Evolutionary conservation across 129 eudicot species (phyloP).

Genomic region (Flaveria linearis): DNA sequence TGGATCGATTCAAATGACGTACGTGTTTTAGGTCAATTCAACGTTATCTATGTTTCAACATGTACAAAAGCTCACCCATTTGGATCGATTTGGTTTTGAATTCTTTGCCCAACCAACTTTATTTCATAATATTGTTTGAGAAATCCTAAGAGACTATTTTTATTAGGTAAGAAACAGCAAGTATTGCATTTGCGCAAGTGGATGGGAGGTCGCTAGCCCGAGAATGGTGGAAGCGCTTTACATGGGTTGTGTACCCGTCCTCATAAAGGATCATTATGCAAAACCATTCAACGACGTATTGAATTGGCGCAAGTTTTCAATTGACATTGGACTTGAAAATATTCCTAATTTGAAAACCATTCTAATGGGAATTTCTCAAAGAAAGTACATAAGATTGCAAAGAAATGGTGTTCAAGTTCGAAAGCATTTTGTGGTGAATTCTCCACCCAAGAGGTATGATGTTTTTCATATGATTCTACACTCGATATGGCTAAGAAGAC

Average conservation of each 20-base stretch:
- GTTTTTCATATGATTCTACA: slow-evolving; percentile 84
- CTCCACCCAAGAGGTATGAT: slow-evolving; percentile 68
- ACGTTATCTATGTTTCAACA: too few species aligned
- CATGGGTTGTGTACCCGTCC: slow-evolving; percentile 76
- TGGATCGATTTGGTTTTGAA: too few species aligned
- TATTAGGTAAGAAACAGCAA: slow-evolving; percentile 46
- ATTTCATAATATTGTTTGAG: too few species aligned
- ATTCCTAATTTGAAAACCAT: slow-evolving; percentile 69
- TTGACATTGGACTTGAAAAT: slow-evolving; percentile 46
- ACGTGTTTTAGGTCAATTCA: not conserved
- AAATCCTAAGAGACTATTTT: not conserved
- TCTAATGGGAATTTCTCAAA: slow-evolving; percentile 40
- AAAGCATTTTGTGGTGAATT: slow-evolving; percentile 65
- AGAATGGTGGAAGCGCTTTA: slow-evolving; percentile 81
- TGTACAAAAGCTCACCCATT: too few species aligned
- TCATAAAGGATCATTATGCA: slow-evolving; percentile 60
- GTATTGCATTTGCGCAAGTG: slow-evolving; percentile 85
- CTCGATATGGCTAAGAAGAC: slow-evolving; percentile 79
- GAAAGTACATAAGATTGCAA: slow-evolving; percentile 53
- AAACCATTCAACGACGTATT: slow-evolving; percentile 74
- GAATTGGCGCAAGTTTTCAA: slow-evolving; percentile 61
- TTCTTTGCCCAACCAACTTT: too few species aligned
- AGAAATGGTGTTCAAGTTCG: slow-evolving; percentile 49
- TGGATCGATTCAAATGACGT: too few species aligned
- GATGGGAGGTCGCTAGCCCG: slow-evolving; percentile 88